Evolutionary conservation across 1,284 basidiomycete species (phyloP), one percentile per base, ranked within the genome.

Genomic region (Trichosporon sp.): DNA sequence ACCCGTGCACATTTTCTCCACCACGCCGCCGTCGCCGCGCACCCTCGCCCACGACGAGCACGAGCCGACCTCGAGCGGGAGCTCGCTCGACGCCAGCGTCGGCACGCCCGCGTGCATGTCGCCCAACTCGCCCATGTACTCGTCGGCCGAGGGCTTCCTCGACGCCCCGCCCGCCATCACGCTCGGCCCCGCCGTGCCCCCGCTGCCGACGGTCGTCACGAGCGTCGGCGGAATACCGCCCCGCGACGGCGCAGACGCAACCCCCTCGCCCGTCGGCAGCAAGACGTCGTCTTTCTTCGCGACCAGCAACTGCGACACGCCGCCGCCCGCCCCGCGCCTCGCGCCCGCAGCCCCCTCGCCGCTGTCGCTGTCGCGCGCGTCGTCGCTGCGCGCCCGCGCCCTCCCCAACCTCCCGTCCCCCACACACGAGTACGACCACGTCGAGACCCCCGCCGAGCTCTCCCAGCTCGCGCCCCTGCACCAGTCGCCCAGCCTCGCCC

Each of bases 231-330:
- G 56, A 31, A 31, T n/a, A 31, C 47, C 47, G 47, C 47, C 47
- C 21, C n/a, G 47, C 47, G 23, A 25, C 18, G 47, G 23, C 18
- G 21, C n/a, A 3, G 29, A 44, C 60, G 11, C 34, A 6, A 38
- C 65, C 35, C 62, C 65, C 1, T 51, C 60, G 35, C 62, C 62
- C n/a, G 47, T 66, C 25, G 65, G 42, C 29, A 67, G 65, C 63
- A 73, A 70, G 31, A 83, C 80, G 21, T 77, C 76, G 18, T 81
- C 80, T 2, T 83, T 82, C 73, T 83, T 82, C 65, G 68, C 74
- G 21, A 71, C 77, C 1, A 68, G 73, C 9, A 64, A 74, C 12
- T 71, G 71, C 13, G 51, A 72, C 63, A 76, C 76, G 2, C 76
- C 77, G 2, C 73, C 75, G 3, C 75, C 78, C 1, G 73, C 77